Conservation (phyloP, 306 rosid genomes). For the Cajanus cajan region DNA sequence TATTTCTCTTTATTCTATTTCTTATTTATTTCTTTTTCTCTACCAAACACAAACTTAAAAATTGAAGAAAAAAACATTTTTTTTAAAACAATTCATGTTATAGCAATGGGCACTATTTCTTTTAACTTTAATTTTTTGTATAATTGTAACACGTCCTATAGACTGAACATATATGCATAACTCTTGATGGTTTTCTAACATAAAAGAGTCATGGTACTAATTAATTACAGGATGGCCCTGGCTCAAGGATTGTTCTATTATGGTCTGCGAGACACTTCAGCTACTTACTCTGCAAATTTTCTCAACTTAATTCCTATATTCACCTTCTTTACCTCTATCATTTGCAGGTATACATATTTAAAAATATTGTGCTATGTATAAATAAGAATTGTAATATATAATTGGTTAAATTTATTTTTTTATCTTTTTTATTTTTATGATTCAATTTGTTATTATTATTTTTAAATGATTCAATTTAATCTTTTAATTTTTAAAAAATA, state of each 20-base stretch:
- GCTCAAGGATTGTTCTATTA: conserved; percentile 56
- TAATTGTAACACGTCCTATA: not conserved
- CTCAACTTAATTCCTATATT: conserved; percentile 62
- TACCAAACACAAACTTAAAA: too few species aligned
- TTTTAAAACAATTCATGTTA: not conserved
- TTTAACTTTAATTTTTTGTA: not conserved
- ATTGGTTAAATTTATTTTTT: too few species aligned
- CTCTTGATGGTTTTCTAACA: not conserved
- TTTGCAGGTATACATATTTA: conserved; percentile 35
- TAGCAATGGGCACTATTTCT: not conserved
- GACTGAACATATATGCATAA: too few species aligned
- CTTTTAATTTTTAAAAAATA: too few species aligned
- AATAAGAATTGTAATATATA: too few species aligned
- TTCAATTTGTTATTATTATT: too few species aligned
- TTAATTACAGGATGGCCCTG: conserved; percentile 47
- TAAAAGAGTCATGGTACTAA: not conserved
- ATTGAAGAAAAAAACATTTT: too few species aligned
- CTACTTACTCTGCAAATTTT: conserved; percentile 62
- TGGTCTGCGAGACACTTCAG: conserved; percentile 71
- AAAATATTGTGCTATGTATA: too few species aligned
- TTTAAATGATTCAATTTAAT: too few species aligned
- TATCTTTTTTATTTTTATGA: too few species aligned
- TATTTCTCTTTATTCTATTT: too few species aligned
- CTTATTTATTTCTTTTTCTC: too few species aligned
- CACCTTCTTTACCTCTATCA: conserved; percentile 51